A percentile compares a stretch with the other conserved stretches of the same genome.
Evolutionary conservation across 129 eudicot species (phyloP).

Genomic region (Kitagawia praeruptora): DNA sequence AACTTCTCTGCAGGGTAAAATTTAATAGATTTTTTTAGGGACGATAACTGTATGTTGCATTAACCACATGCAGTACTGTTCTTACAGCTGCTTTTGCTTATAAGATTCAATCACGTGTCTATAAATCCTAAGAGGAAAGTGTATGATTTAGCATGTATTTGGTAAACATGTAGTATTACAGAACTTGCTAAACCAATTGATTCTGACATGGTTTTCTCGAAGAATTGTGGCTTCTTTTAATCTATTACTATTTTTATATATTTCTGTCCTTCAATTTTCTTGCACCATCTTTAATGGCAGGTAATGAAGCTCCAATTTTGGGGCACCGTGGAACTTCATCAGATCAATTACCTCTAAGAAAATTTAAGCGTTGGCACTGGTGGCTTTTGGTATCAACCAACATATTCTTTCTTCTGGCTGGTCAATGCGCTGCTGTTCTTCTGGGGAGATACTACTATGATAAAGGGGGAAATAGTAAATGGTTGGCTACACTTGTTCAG

Average conservation of each 20-base stretch:
- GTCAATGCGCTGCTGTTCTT: slow-evolving; percentile 81
- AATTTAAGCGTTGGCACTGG: slow-evolving; percentile 60
- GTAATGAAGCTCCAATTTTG: slow-evolving; percentile 34
- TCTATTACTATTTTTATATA: neutral
- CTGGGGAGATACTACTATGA: slow-evolving; percentile 83
- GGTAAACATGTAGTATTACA: too few species aligned
- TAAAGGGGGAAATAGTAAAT: slow-evolving; percentile 80
- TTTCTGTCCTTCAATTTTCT: neutral
- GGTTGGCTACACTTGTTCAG: slow-evolving; percentile 84
- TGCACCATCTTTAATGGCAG: slow-evolving; percentile 24
- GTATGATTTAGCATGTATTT: too few species aligned
- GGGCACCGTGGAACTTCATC: slow-evolving; percentile 18
- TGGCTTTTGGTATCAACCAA: slow-evolving; percentile 57
- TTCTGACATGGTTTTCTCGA: neutral
- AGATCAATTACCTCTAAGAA: slow-evolving; percentile 21
- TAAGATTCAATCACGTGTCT: neutral
- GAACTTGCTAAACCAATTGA: neutral
- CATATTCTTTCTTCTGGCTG: slow-evolving; percentile 59
- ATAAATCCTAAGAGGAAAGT: neutral
- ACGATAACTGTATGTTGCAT: neutral
- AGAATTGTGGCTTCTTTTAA: neutral
- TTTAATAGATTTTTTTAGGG: neutral
- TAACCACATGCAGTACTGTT: neutral
- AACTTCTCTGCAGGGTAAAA: neutral
- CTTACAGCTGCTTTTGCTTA: neutral